A percentile compares a stretch with the other conserved stretches of the same genome.
These are phyloP conservation scores for Thalassiosira ordinaria DNA, from an alignment of 352 stramenopile species.

Conservation along the genomic window DNA sequence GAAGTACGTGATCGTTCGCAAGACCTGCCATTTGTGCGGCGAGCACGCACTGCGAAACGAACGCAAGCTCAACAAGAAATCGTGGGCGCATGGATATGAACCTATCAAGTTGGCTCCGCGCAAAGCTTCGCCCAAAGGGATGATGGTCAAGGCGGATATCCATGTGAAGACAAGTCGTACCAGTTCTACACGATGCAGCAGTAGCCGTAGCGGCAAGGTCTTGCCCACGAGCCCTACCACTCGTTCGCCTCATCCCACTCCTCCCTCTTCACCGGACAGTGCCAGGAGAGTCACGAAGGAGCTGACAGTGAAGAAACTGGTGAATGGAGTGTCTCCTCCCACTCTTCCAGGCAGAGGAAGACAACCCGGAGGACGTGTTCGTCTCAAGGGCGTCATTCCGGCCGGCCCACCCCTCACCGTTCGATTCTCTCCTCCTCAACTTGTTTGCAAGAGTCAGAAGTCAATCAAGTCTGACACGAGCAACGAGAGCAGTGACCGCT, in stretches of 20 bases:
- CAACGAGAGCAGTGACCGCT: not conserved
- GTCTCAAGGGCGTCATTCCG: not conserved
- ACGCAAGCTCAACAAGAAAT: conserved; percentile 18
- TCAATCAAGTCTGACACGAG: not conserved
- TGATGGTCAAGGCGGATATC: not conserved
- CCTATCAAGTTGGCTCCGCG: not conserved
- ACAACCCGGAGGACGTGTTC: not conserved
- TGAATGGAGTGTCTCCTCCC: not conserved
- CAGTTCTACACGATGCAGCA: not conserved
- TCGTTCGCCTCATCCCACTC: not conserved
- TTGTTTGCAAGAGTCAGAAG: not conserved
- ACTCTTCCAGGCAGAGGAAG: not conserved
- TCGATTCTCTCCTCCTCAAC: too few species aligned
- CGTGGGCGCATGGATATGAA: not conserved
- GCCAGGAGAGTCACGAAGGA: not conserved
- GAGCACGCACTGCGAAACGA: conserved; percentile 24
- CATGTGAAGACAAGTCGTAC: not conserved
- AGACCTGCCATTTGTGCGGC: conserved; percentile 25
- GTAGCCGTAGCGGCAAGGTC: not conserved
- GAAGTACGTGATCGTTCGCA: conserved; percentile 18
- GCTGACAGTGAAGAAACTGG: not conserved
- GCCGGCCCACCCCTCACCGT: not conserved
- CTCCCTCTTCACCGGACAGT: not conserved
- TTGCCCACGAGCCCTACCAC: not conserved
- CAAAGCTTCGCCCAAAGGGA: not conserved